Evolutionary conservation across 2,329 filamentous ascomycete species (phyloP).

Genomic region (Monosporascus sp.): DNA sequence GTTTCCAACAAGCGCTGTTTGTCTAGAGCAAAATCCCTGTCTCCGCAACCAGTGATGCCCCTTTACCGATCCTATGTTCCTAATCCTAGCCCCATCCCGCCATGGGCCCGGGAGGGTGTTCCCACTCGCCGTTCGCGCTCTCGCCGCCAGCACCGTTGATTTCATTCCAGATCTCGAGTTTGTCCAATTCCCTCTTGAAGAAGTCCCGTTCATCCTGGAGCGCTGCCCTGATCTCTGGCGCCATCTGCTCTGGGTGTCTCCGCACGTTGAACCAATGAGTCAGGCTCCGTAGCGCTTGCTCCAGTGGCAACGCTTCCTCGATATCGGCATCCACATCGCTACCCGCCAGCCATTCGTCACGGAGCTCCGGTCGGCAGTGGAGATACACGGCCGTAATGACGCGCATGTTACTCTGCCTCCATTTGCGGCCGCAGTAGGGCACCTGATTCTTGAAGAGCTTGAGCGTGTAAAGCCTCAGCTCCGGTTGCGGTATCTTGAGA

Average conservation of each 20-base stretch:
- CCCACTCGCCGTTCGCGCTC: neutral
- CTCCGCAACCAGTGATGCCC: too few species aligned
- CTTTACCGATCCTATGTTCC: too few species aligned
- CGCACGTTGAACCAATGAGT: slow-evolving; percentile 94
- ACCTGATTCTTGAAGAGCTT: slow-evolving; percentile 99
- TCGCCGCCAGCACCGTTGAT: slow-evolving; percentile 19
- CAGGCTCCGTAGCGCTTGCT: slow-evolving; percentile 81
- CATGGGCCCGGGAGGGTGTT: neutral
- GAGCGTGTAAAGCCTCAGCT: slow-evolving; percentile 86
- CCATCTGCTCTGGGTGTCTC: slow-evolving; percentile 75
- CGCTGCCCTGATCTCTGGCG: slow-evolving; percentile 48
- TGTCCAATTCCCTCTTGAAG: slow-evolving; percentile 72
- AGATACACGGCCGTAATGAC: slow-evolving; percentile 97
- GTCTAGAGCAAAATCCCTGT: too few species aligned
- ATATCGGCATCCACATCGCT: slow-evolving; percentile 91
- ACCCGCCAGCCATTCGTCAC: slow-evolving; percentile 92
- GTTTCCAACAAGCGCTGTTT: too few species aligned
- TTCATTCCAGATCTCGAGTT: slow-evolving; percentile 54
- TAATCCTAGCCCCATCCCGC: neutral
- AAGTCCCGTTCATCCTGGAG: slow-evolving; percentile 73
- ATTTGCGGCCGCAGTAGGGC: slow-evolving; percentile 95
- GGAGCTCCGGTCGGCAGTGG: slow-evolving; percentile 83
- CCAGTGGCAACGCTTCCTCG: slow-evolving; percentile 84
- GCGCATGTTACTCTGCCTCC: slow-evolving; percentile 97
- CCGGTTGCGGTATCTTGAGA: slow-evolving; percentile 81